Conservation (phyloP, 257 asterid genomes). For the Forsythia suspensa region DNA sequence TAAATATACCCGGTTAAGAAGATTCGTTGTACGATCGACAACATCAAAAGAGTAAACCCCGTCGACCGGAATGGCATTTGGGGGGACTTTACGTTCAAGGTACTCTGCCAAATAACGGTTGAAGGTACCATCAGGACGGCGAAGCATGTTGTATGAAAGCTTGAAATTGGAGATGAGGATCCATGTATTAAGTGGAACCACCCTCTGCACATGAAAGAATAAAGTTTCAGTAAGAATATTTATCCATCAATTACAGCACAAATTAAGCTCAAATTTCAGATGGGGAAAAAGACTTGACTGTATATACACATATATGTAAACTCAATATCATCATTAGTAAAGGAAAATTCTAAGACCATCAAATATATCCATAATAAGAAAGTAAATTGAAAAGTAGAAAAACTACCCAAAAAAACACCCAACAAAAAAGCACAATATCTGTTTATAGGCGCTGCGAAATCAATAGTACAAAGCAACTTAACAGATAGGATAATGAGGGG, state of each 20-base stretch:
- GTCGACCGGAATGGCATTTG: constrained; percentile 69
- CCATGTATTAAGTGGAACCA: constrained; percentile 90
- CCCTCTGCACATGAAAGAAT: constrained; percentile 43
- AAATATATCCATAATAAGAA: constrained; percentile 26
- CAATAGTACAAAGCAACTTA: constrained; percentile 13
- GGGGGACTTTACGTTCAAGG: constrained; percentile 74
- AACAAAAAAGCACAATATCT: constrained; percentile 27
- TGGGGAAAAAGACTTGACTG: constrained; percentile 13
- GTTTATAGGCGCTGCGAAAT: constrained; percentile 30
- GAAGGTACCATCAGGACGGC: constrained; percentile 88
- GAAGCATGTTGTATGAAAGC: constrained; percentile 74
- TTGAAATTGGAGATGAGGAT: constrained; percentile 83
- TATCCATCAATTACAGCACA: constrained; percentile 19
- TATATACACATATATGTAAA: constrained; percentile 14
- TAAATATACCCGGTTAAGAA: constrained; percentile 64
- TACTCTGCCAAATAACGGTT: constrained; percentile 74
- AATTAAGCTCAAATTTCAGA: background rate
- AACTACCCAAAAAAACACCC: constrained; percentile 33
- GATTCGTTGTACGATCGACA: constrained; percentile 62
- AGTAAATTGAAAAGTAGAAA: constrained; percentile 24
- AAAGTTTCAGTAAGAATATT: background rate
- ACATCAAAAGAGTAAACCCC: constrained; percentile 78
- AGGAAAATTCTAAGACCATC: background rate
- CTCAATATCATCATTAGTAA: constrained; percentile 17
- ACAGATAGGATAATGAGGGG: background rate